phyloP scores from a whole-genome alignment of 163 green algal genomes.

The Trebouxia gelatinosa region DNA sequence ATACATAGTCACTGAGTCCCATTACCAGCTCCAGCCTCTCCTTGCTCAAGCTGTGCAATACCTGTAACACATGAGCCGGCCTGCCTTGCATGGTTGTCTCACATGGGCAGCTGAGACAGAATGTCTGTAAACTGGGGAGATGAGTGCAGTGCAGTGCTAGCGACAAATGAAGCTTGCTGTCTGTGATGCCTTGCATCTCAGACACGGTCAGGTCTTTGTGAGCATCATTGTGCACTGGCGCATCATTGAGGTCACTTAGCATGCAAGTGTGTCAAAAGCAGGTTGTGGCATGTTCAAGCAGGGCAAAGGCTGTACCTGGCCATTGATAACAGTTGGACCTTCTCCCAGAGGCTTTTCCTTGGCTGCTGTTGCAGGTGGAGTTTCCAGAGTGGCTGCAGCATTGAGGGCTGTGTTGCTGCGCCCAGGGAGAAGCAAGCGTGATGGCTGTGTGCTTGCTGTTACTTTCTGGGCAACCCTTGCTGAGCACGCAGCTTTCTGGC shows the following conservation, averaged over 20 bases:
- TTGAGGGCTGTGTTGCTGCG: not conserved
- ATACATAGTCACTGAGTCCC: constrained; percentile 64
- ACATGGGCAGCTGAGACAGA: not conserved
- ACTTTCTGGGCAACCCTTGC: not conserved
- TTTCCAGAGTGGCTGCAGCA: not conserved
- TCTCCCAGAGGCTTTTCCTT: constrained; percentile 4
- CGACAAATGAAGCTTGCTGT: not conserved
- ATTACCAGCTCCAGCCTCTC: constrained; percentile 76
- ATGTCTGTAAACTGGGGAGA: not conserved
- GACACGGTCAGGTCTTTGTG: not conserved
- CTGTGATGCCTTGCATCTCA: not conserved
- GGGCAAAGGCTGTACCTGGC: constrained; percentile 8
- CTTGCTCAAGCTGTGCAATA: constrained; percentile 74
- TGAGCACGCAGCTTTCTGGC: no score
- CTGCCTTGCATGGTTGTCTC: not conserved
- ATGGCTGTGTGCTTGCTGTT: not conserved
- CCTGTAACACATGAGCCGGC: constrained; percentile 39
- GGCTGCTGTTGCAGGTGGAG: not conserved
- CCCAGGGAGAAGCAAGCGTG: not conserved
- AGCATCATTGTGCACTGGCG: not conserved
- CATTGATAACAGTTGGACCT: constrained; percentile 34
- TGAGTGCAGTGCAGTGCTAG: not conserved
- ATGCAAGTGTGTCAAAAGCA: not conserved
- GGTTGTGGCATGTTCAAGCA: not conserved
- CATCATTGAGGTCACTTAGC: not conserved